These are phyloP conservation scores for Candida albicans DNA, from an alignment of 1,139 yeast genomes.

Conservation along the genomic window DNA sequence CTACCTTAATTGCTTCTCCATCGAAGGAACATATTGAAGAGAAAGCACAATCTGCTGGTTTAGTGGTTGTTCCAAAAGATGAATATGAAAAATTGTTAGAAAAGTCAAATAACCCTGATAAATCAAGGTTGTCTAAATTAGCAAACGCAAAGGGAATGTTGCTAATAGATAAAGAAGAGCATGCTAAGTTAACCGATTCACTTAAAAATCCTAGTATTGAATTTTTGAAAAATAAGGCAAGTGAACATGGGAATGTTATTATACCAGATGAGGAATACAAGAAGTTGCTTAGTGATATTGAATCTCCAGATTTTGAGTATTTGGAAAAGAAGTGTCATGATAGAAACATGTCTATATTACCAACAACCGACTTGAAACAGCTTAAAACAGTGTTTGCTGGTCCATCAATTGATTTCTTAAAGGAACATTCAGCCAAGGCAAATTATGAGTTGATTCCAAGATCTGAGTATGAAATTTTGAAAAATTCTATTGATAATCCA, in stretches of 20 bases:
- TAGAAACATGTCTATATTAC: slow-evolving; percentile 9
- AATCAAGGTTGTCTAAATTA: slow-evolving; percentile 16
- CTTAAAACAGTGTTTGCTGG: slow-evolving; percentile 10
- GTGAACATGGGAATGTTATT: slow-evolving; percentile 11
- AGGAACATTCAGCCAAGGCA: slow-evolving; percentile 14
- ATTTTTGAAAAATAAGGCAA: slow-evolving; percentile 17
- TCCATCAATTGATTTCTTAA: slow-evolving; percentile 24
- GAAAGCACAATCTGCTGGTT: slow-evolving; percentile 32
- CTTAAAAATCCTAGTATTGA: slow-evolving; percentile 24
- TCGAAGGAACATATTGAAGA: slow-evolving; percentile 34
- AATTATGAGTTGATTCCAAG: slow-evolving; percentile 16
- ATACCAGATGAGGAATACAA: slow-evolving; percentile 20
- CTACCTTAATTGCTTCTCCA: slow-evolving; percentile 31
- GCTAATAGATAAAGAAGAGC: slow-evolving; percentile 18
- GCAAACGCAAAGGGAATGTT: slow-evolving; percentile 17
- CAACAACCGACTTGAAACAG: slow-evolving; percentile 4
- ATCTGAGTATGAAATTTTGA: slow-evolving; percentile 19
- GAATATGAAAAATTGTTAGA: slow-evolving; percentile 21
- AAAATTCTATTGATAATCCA: slow-evolving; percentile 23
- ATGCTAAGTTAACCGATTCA: slow-evolving; percentile 16
- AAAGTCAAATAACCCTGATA: slow-evolving; percentile 27
- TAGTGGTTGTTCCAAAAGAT: slow-evolving; percentile 31
- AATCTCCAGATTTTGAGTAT: slow-evolving; percentile 22
- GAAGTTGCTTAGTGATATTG: slow-evolving; percentile 13
- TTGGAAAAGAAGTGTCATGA: slow-evolving; percentile 19